A percentile compares a stretch with the other conserved stretches of the same genome.
Conservation (phyloP, 2,329 filamentous ascomycete genomes). For the Ophiosphaerella korrae region DNA sequence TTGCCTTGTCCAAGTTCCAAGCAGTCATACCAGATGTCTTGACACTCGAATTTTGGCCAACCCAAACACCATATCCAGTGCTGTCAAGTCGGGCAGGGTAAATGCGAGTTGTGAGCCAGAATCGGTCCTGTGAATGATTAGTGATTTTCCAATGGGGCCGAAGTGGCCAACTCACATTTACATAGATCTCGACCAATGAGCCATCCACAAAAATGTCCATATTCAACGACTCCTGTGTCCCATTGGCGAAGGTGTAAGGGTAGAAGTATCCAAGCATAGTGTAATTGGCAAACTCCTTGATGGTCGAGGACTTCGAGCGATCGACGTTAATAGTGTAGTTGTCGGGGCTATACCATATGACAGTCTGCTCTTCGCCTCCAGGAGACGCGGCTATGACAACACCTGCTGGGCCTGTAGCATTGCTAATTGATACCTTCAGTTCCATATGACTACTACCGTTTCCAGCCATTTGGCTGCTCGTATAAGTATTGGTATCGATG, state of each 20-base stretch:
- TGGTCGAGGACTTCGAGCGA: conserved; percentile 49
- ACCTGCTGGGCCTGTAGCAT: conserved; percentile 49
- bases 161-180: conserved; percentile 43
- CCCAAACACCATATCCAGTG: conserved; percentile 51
- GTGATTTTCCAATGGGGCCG: neutral
- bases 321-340: conserved; percentile 55
- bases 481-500: conserved; percentile 21
- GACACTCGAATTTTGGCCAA: conserved; percentile 44
- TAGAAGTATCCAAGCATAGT: conserved; percentile 55
- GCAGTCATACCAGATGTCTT: conserved; percentile 43
- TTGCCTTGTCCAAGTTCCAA: conserved; percentile 46
- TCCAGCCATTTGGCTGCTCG: conserved; percentile 29
- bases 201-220: conserved; percentile 56
- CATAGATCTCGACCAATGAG: conserved; percentile 53
- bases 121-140: conserved; percentile 38
- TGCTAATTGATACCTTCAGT: conserved; percentile 47
- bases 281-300: conserved; percentile 50
- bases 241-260: conserved; percentile 48
- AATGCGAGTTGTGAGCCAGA: conserved; percentile 50
- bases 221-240: conserved; percentile 47
- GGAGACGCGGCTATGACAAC: conserved; percentile 52
- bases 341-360: conserved; percentile 52
- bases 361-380: conserved; percentile 51
- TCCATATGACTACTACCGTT: conserved; percentile 48
- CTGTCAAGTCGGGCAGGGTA: conserved; percentile 53